phyloP scores from a whole-genome alignment of 2,329 filamentous ascomycete species.

The Fusarium lateritium region DNA sequence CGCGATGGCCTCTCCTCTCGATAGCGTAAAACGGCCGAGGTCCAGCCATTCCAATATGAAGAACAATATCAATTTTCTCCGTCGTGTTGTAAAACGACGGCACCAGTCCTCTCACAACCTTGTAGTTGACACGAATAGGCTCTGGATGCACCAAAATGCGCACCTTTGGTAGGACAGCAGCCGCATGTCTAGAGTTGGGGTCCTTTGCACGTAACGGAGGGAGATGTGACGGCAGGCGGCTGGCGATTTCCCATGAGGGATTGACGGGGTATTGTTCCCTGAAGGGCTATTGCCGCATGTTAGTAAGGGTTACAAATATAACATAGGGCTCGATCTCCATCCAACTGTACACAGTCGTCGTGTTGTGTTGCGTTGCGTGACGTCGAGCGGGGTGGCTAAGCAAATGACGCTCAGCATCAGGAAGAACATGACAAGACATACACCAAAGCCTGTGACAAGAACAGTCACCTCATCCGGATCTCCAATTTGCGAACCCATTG shows the following conservation, averaged over 20 bases:
- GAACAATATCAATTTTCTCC: constrained; percentile 71
- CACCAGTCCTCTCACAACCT: constrained; percentile 73
- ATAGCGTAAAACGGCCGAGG: constrained; percentile 75
- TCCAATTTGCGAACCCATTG: constrained; percentile 56
- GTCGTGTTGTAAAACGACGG: constrained; percentile 71
- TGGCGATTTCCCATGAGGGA: constrained; percentile 85
- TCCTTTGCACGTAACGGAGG: constrained; percentile 64
- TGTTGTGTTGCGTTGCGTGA: constrained; percentile 22
- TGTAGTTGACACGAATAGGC: constrained; percentile 80
- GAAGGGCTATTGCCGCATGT: constrained; percentile 73
- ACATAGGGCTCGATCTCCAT: not conserved
- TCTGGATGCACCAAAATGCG: constrained; percentile 75
- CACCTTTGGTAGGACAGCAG: constrained; percentile 61
- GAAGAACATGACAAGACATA: constrained; percentile 54
- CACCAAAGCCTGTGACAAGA: constrained; percentile 73
- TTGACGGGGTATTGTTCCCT: constrained; percentile 79
- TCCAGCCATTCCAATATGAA: constrained; percentile 88
- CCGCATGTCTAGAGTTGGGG: constrained; percentile 49
- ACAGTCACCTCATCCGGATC: constrained; percentile 68
- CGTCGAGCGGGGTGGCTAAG: constrained; percentile 22
- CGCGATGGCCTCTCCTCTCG: constrained; percentile 78
- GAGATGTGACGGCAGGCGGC: constrained; percentile 75
- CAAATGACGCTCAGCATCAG: constrained; percentile 16
- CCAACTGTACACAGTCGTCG: not conserved
- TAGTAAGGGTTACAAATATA: constrained; percentile 19